Evolutionary conservation across 257 asterid species (phyloP), one percentile per base, ranked within the genome.

Genomic region (Solanum corneliomulleri): DNA sequence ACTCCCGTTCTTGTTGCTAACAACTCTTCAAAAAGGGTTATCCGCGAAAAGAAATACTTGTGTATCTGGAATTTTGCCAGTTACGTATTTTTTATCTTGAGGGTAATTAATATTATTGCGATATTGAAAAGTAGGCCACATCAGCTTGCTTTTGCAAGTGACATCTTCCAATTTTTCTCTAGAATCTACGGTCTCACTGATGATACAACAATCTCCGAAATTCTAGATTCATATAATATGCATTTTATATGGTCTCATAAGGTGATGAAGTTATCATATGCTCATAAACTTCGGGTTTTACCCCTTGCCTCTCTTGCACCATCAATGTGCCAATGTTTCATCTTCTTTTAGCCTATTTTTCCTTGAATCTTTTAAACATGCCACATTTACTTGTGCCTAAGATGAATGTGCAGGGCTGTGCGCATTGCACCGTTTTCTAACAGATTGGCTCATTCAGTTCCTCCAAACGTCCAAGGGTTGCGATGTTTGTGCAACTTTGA

Each of bases 361-460:
- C 47, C 31, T 41, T 37, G 44, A 41, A 69, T 85, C 41, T 68
- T 85, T 29, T 60, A 45, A 31, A 42, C 14, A 33, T 84, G 86
- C 78, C 12, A 23, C 78, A 37, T 60, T 37, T 41, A 84, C 44
- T 84, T 83, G 6, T 74, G 31, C 31, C 41, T 45, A 82, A 87
- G 88, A 83, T 89, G 86, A 35, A 69, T 90, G 89, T 85, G 87
- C 98, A 97, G 99, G 98, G 99, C 98, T 87, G 99, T 97, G 37
- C 97, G 99, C 27, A 92, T 97, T 89, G 99, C 99, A 86, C 99
- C 99, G 85, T 97, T 97, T 93, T 97, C 99, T 44, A 97, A 97
- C 91, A 92, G 99, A 92, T 92, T 97, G 94, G 98, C 99, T 88
- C 98, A 97, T 89, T 94, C 94, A 78, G 99, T 93, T 90, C 98